Percentiles rank a stretch among this genome's conserved stretches.
Conservation (phyloP, 1,284 basidiomycete species). For the Meira miltonrushii region DNA sequence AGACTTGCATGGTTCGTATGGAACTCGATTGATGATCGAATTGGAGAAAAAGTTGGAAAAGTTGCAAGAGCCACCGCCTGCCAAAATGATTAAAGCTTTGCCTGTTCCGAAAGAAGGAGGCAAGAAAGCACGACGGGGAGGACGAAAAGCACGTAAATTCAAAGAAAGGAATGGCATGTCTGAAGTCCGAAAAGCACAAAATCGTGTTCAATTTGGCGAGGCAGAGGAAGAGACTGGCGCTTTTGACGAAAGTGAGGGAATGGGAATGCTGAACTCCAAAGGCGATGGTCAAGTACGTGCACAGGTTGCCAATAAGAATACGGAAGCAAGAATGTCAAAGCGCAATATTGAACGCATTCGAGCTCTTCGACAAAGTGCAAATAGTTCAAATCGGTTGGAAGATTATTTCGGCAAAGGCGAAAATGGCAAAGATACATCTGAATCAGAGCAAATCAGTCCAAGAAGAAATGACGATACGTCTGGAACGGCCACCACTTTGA, state of each 20-base stretch:
- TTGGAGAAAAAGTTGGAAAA: conserved; percentile 86
- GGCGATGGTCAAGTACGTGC: conserved; percentile 74
- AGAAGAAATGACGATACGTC: conserved; percentile 58
- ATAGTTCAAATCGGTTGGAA: conserved; percentile 58
- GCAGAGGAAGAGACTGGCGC: conserved; percentile 92
- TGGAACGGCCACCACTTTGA: conserved; percentile 83
- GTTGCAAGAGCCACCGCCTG: conserved; percentile 85
- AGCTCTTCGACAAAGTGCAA: conserved; percentile 62
- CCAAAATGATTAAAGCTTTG: conserved; percentile 86
- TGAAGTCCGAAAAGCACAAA: conserved; percentile 91
- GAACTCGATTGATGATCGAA: conserved; percentile 72
- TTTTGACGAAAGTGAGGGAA: conserved; percentile 90
- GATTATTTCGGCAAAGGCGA: conserved; percentile 6
- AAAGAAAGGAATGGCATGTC: conserved; percentile 97
- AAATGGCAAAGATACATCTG: conserved; percentile 53
- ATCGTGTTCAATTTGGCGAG: conserved; percentile 92
- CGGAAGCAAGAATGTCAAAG: conserved; percentile 93
- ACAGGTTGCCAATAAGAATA: conserved; percentile 68
- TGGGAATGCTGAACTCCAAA: conserved; percentile 73
- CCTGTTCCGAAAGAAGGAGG: conserved; percentile 94
- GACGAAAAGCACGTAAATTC: conserved; percentile 87
- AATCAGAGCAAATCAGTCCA: neutral
- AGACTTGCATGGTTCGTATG: conserved; percentile 73
- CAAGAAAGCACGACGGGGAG: conserved; percentile 75
- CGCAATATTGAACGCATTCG: conserved; percentile 75